phyloP scores from a whole-genome alignment of 352 stramenopile species.

The Pythium scleroteichum region DNA sequence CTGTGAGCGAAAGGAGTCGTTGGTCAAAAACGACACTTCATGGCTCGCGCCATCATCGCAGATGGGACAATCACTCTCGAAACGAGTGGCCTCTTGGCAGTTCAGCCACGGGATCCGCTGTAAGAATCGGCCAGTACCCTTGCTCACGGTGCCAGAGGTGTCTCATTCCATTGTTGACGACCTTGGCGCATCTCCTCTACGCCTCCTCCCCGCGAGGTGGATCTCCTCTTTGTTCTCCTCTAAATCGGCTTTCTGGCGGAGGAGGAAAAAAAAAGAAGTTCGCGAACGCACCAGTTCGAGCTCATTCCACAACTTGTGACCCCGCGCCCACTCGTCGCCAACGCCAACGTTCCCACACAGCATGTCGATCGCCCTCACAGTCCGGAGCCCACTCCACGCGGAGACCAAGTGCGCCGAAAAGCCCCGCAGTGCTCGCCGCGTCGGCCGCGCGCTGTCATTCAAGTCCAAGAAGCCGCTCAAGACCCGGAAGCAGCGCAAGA shows the following conservation, averaged over 20 bases:
- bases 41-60: conserved; percentile 20
- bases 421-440: conserved; percentile 10
- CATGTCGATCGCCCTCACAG: conserved; percentile 16
- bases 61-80: conserved; percentile 8
- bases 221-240: not conserved
- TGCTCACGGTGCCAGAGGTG: conserved; percentile 23
- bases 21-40: conserved; percentile 1
- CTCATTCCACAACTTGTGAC: conserved; percentile 42
- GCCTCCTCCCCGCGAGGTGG: conserved; percentile 5
- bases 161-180: conserved; percentile 1
- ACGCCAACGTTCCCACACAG: not conserved
- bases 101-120: conserved; percentile 16
- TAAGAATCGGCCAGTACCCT: conserved; percentile 5
- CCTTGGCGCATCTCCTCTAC: conserved; percentile 6
- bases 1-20: conserved; percentile 2
- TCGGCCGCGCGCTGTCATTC: conserved; percentile 27
- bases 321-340: conserved; percentile 13
- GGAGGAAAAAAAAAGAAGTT: not conserved
- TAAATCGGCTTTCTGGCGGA: not conserved
- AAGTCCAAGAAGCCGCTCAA: conserved; percentile 17
- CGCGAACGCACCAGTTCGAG: conserved; percentile 10
- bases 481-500: conserved; percentile 39
- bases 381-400: conserved; percentile 16
- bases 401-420: conserved; percentile 20
- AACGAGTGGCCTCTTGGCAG: conserved; percentile 17